Conservation (phyloP, 2,329 filamentous ascomycete genomes). For the Verticillium zaregamsianum region DNA sequence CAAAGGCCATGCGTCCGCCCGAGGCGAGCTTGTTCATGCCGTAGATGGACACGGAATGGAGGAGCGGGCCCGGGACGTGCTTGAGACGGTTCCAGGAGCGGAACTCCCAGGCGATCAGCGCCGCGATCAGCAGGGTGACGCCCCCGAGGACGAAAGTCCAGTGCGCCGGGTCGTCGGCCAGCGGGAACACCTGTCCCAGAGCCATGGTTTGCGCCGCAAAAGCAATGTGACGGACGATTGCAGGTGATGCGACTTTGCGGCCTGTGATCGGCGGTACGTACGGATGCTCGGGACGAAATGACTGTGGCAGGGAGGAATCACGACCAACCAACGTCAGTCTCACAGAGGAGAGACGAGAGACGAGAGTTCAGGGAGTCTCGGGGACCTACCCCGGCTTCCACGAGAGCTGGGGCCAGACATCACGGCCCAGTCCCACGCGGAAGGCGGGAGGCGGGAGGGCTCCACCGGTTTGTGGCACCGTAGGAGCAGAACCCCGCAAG, state of each 20-base stretch:
- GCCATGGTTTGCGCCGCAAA: not conserved
- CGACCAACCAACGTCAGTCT: not conserved
- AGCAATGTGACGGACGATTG: too few species aligned
- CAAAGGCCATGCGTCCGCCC: constrained; percentile 5
- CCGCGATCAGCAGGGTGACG: not conserved
- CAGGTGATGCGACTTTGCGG: too few species aligned
- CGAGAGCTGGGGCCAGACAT: not conserved
- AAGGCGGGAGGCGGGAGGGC: not conserved
- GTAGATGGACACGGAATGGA: constrained; percentile 23
- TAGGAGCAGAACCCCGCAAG: not conserved
- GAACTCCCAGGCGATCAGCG: constrained; percentile 10
- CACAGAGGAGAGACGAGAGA: not conserved
- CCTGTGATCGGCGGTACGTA: too few species aligned
- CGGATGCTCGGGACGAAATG: not conserved
- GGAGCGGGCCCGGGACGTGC: constrained; percentile 22
- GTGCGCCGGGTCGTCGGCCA: not conserved
- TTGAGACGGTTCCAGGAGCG: constrained; percentile 21
- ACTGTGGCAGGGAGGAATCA: not conserved
- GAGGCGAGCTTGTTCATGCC: constrained; percentile 19
- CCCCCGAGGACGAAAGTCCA: not conserved
- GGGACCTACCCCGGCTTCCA: too few species aligned
- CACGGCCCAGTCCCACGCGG: not conserved
- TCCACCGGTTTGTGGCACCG: not conserved
- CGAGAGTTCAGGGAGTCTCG: not conserved
- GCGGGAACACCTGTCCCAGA: not conserved